A percentile compares a stretch with the other conserved stretches of the same genome.
These are phyloP conservation scores for Polytrichum formosum DNA, from an alignment of 225 moss, liverwort and hornwort species.

Conservation along the genomic window DNA sequence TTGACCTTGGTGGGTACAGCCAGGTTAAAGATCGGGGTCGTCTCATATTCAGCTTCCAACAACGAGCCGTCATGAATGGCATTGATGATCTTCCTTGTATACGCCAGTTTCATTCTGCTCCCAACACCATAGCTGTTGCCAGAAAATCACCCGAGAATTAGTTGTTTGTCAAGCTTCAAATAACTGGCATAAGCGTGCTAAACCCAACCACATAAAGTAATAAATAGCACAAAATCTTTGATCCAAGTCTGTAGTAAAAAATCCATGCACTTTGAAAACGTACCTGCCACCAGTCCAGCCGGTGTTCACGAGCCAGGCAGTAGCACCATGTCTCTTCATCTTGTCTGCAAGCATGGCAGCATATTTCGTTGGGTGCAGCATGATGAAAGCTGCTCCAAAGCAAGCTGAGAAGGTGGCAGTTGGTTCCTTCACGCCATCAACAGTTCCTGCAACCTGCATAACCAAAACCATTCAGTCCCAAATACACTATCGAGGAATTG, in stretches of 20 bases:
- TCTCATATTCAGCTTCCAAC: slow-evolving; percentile 46
- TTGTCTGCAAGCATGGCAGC: slow-evolving; percentile 95
- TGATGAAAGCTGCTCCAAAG: slow-evolving; percentile 98
- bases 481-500: too few relatives aligned
- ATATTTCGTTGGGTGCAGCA: slow-evolving; percentile 96
- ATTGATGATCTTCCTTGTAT: slow-evolving; percentile 89
- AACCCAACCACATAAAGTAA: too few relatives aligned
- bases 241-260: too few relatives aligned
- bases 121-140: slow-evolving; percentile 80
- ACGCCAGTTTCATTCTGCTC: slow-evolving; percentile 77
- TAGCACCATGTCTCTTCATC: slow-evolving; percentile 76
- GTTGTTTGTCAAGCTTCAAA: too few relatives aligned
- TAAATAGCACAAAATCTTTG: too few relatives aligned
- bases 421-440: slow-evolving; percentile 93
- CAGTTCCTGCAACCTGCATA: slow-evolving; percentile 90
- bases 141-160: not conserved
- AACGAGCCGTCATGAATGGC: slow-evolving; percentile 92
- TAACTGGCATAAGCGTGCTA: too few relatives aligned
- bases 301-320: slow-evolving; percentile 95
- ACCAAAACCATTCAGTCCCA: not conserved
- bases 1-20: slow-evolving; percentile 68
- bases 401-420: slow-evolving; percentile 96
- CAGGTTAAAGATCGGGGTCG: slow-evolving; percentile 84
- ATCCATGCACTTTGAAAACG: too few relatives aligned
- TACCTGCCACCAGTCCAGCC: slow-evolving; percentile 98